Evolutionary conservation across 306 rosid species (phyloP).

Genomic region (Castanea sativa): DNA sequence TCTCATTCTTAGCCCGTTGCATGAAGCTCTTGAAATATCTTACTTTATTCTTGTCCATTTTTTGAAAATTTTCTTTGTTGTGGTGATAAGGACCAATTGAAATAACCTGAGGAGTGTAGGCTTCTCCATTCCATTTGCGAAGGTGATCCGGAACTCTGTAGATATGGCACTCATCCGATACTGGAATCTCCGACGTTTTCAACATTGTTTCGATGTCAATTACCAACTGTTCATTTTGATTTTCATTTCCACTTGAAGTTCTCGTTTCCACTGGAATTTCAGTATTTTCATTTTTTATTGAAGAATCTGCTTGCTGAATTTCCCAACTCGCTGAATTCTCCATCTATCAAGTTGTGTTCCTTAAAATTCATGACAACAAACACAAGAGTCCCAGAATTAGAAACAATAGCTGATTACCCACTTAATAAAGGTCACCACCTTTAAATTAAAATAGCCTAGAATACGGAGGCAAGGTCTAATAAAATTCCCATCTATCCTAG

Average conservation of each 20-base stretch:
- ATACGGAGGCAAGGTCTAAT: no score
- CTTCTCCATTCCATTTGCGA: conserved; percentile 21
- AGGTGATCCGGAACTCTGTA: conserved; percentile 25
- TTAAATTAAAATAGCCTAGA: no score
- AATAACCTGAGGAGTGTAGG: conserved; percentile 35
- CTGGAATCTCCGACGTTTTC: neutral
- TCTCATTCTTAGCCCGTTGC: neutral
- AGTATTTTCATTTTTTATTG: neutral
- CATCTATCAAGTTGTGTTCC: neutral
- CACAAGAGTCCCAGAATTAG: neutral
- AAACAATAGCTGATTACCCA: no score
- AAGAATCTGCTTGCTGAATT: neutral
- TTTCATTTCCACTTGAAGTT: neutral
- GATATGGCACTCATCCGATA: conserved; percentile 16
- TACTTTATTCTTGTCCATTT: conserved; percentile 24
- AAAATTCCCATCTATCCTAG: no score
- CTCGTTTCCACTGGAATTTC: neutral
- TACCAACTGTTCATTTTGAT: neutral
- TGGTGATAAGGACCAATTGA: conserved; percentile 38
- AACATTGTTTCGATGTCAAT: no score
- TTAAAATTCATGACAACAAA: neutral
- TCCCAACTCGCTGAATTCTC: neutral
- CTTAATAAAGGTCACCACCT: no score
- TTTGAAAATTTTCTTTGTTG: neutral
- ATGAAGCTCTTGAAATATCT: conserved; percentile 2